Evolutionary conservation across 2,329 filamentous ascomycete species (phyloP).

Genomic region (Alternaria consortialis): DNA sequence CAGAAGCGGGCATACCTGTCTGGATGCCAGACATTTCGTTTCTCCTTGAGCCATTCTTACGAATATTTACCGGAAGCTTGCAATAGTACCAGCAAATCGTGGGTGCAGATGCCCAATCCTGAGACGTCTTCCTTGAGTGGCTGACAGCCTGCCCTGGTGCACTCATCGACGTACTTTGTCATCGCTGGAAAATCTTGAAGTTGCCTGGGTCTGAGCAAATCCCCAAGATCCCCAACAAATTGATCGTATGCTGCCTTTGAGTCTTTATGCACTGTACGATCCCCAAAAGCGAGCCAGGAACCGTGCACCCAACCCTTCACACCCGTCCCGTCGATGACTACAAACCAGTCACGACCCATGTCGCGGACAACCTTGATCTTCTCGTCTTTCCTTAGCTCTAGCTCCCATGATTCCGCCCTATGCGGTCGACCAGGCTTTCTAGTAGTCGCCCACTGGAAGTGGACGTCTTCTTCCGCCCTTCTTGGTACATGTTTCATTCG

Average conservation of each 20-base stretch:
- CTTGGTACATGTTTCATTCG: constrained; percentile 2
- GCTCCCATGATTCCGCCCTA: constrained; percentile 34
- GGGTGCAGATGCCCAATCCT: constrained; percentile 37
- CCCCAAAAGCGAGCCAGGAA: constrained; percentile 36
- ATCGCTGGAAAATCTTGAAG: constrained; percentile 33
- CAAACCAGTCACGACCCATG: constrained; percentile 36
- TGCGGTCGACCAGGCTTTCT: constrained; percentile 35
- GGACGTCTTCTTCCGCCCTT: constrained; percentile 2
- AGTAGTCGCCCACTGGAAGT: constrained; percentile 31
- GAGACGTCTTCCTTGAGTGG: constrained; percentile 23
- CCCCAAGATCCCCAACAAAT: constrained; percentile 28
- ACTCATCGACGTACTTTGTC: constrained; percentile 31
- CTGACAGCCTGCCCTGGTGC: constrained; percentile 29
- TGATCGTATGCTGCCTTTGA: constrained; percentile 24
- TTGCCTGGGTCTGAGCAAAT: constrained; percentile 25
- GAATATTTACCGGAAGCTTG: constrained; percentile 35
- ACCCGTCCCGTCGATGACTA: constrained; percentile 23
- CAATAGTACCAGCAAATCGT: constrained; percentile 40
- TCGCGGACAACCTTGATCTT: constrained; percentile 35
- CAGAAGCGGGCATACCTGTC: constrained; percentile 44
- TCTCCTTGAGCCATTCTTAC: constrained; percentile 37
- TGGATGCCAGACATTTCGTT: constrained; percentile 45
- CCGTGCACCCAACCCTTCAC: constrained; percentile 36
- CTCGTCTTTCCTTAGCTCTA: constrained; percentile 34
- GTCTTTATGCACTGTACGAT: constrained; percentile 19